A percentile compares a stretch with the other conserved stretches of the same genome.
These are phyloP conservation scores for Suillus discolor DNA, from an alignment of 768 basidiomycete species.

Conservation along the genomic window DNA sequence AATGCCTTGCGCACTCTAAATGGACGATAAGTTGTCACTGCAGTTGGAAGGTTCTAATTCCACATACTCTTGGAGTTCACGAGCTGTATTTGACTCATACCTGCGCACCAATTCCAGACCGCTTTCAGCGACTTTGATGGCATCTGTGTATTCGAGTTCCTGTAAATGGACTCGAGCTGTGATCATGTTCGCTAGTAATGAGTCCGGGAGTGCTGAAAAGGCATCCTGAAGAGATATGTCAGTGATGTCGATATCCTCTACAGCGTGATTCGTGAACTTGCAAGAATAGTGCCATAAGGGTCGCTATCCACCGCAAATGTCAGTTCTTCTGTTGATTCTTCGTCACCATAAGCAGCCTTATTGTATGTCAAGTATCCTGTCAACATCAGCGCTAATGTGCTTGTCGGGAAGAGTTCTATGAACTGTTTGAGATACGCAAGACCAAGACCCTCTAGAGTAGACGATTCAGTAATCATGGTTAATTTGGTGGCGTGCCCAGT, in stretches of 20 bases:
- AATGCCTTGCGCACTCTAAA: constrained; percentile 66
- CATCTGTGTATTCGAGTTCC: constrained; percentile 75
- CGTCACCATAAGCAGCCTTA: constrained; percentile 45
- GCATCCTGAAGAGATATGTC: constrained; percentile 48
- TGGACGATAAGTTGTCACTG: background rate
- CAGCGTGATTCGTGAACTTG: constrained; percentile 33
- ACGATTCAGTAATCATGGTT: constrained; percentile 10
- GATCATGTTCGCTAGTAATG: constrained; percentile 68
- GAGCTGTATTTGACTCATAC: constrained; percentile 60
- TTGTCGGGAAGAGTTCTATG: constrained; percentile 63
- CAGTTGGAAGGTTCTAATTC: background rate
- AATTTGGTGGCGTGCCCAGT: constrained; percentile 25
- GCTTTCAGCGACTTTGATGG: constrained; percentile 69
- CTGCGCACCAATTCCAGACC: constrained; percentile 60
- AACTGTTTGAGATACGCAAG: constrained; percentile 57
- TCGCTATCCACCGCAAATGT: constrained; percentile 43
- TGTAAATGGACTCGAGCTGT: constrained; percentile 63
- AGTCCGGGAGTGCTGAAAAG: constrained; percentile 50
- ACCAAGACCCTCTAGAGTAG: constrained; percentile 60
- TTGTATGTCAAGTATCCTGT: constrained; percentile 70
- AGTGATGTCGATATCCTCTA: background rate
- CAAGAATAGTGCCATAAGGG: constrained; percentile 62
- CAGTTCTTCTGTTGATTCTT: constrained; percentile 29
- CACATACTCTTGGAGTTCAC: constrained; percentile 50
- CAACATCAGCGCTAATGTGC: constrained; percentile 57